phyloP scores from a whole-genome alignment of 768 basidiomycete species.

The Mycena polygramma region DNA sequence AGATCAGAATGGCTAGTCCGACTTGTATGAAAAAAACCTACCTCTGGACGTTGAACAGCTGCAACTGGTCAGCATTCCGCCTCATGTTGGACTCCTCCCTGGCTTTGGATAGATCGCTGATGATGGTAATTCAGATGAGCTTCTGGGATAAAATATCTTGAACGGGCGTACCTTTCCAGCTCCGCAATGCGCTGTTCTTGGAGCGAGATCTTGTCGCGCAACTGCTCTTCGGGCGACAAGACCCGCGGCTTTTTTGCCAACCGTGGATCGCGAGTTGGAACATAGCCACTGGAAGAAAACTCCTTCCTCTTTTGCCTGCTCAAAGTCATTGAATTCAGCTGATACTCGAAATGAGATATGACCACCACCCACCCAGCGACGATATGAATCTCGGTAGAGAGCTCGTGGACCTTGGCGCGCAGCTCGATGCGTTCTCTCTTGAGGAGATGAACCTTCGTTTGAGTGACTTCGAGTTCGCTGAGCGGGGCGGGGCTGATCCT shows the following conservation, averaged over 20 bases:
- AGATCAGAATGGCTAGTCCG: background rate
- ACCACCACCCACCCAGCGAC: slow-evolving; percentile 10
- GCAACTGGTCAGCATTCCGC: slow-evolving; percentile 8
- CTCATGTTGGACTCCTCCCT: slow-evolving; percentile 12
- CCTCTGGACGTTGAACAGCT: slow-evolving; percentile 24
- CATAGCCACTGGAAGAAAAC: background rate
- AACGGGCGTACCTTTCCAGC: slow-evolving; percentile 20
- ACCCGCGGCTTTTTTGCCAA: slow-evolving; percentile 16
- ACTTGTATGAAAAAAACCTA: background rate
- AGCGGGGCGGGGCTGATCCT: background rate
- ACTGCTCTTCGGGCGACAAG: slow-evolving; percentile 18
- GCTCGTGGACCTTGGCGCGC: background rate
- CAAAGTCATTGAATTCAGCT: background rate
- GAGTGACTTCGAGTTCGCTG: background rate
- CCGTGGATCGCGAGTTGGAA: slow-evolving; percentile 25
- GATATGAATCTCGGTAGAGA: background rate
- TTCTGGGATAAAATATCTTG: background rate
- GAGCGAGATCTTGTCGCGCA: slow-evolving; percentile 3
- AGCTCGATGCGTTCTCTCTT: slow-evolving; percentile 11
- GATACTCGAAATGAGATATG: background rate
- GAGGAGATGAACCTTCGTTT: slow-evolving; percentile 4
- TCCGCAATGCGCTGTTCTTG: slow-evolving; percentile 26
- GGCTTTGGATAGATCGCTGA: slow-evolving; percentile 9
- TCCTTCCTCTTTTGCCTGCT: slow-evolving; percentile 29
- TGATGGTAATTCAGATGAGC: background rate